phyloP scores from a whole-genome alignment of 805 yeast genomes.

The Myxozyma geophila region DNA sequence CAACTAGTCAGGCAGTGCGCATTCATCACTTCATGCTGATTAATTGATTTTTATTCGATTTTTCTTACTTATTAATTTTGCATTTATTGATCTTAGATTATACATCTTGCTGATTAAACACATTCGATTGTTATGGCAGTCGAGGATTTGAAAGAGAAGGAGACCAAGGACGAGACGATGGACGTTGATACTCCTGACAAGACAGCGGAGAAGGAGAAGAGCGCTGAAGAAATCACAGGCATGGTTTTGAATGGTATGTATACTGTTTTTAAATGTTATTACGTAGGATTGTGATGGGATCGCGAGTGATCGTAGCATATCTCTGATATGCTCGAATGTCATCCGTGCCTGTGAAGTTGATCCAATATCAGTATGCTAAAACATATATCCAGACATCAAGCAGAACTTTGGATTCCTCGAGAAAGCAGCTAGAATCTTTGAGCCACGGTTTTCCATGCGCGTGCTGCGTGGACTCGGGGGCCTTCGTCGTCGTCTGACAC shows the following conservation, averaged over 20 bases:
- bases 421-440: constrained; percentile 72
- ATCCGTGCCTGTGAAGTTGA: neutral
- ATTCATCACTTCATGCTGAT: neutral
- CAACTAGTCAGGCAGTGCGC: neutral
- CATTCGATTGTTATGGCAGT: constrained; percentile 4
- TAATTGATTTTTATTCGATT: no score
- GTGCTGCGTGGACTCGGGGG: constrained; percentile 82
- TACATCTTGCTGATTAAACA: neutral
- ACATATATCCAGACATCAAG: constrained; percentile 41
- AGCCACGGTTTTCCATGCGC: constrained; percentile 84
- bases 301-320: neutral
- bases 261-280: neutral
- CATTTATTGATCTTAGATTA: neutral
- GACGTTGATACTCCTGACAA: constrained; percentile 18
- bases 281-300: neutral
- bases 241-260: constrained; percentile 30
- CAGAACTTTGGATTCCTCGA: constrained; percentile 54
- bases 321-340: no score
- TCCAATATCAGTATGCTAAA: neutral
- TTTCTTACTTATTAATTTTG: neutral
- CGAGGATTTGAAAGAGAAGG: constrained; percentile 11
- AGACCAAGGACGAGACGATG: constrained; percentile 26
- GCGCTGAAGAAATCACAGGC: constrained; percentile 29
- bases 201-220: constrained; percentile 11
- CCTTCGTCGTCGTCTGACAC: constrained; percentile 67